A percentile compares a stretch with the other conserved stretches of the same genome.
Evolutionary conservation across 345 rosid genomes (phyloP).

Genomic region (Lumnitzera racemosa): DNA sequence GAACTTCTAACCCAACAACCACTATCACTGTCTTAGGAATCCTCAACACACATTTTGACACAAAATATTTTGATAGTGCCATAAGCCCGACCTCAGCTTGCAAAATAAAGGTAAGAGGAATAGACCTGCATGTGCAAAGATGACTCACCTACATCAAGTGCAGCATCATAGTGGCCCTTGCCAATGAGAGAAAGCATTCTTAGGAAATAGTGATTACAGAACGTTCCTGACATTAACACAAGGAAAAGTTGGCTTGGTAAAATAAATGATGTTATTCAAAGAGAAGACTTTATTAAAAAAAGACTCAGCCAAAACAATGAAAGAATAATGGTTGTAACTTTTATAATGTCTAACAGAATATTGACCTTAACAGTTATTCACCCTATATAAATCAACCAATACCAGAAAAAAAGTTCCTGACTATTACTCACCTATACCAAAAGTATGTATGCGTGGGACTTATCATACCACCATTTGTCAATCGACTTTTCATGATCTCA

Average conservation of each 20-base stretch:
- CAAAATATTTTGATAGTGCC: no score
- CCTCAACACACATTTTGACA: no score
- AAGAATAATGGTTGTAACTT: background rate
- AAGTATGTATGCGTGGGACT: slow-evolving; percentile 69
- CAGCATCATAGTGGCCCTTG: slow-evolving; percentile 67
- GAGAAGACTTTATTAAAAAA: background rate
- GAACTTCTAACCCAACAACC: no score
- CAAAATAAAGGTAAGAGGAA: no score
- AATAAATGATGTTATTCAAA: background rate
- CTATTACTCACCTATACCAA: slow-evolving; percentile 57
- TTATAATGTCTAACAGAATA: background rate
- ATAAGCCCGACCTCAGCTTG: no score
- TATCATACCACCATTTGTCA: slow-evolving; percentile 37
- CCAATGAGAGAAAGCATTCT: slow-evolving; percentile 61
- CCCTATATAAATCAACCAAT: no score
- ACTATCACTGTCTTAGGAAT: no score
- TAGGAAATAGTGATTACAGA: slow-evolving; percentile 89
- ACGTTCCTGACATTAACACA: slow-evolving; percentile 48
- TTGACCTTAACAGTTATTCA: background rate
- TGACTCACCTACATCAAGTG: slow-evolving; percentile 49
- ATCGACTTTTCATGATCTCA: slow-evolving; percentile 51
- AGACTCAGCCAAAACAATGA: background rate
- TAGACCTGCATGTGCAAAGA: background rate
- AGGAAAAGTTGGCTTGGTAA: background rate
- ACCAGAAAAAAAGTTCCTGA: no score